Evolutionary conservation across 2,329 filamentous ascomycete species (phyloP).

Genomic region (Fusarium sp.): DNA sequence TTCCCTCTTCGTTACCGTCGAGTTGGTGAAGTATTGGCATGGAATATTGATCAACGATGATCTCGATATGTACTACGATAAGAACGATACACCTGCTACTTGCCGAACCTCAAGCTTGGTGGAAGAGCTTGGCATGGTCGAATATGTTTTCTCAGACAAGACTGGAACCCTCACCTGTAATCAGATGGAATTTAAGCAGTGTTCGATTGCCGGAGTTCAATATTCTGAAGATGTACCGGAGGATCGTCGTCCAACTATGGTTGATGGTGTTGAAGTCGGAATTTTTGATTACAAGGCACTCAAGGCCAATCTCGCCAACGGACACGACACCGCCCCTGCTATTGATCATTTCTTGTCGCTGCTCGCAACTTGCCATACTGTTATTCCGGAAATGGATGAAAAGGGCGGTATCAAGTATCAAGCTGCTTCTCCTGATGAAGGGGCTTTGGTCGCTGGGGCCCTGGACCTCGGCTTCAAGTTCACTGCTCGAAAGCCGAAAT

Average conservation of each 20-base stretch:
- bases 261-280: conserved; percentile 81
- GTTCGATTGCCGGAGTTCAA: conserved; percentile 91
- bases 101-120: conserved; percentile 97
- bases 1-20: conserved; percentile 96
- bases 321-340: conserved; percentile 62
- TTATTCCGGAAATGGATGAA: conserved; percentile 90
- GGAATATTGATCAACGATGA: conserved; percentile 98
- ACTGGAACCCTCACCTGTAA: conserved; percentile 98
- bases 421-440: conserved; percentile 96
- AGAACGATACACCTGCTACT: conserved; percentile 93
- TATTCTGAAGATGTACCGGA: conserved; percentile 94
- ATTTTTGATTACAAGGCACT: conserved; percentile 88
- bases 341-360: conserved; percentile 88
- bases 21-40: conserved; percentile 98
- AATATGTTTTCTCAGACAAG: conserved; percentile 99
- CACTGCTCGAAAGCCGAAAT: conserved; percentile 86
- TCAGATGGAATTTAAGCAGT: conserved; percentile 98
- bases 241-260: conserved; percentile 83
- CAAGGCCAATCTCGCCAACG: conserved; percentile 72
- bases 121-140: conserved; percentile 96
- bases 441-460: conserved; percentile 94
- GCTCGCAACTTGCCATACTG: conserved; percentile 92
- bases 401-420: conserved; percentile 95
- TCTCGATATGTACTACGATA: conserved; percentile 97
- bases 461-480: conserved; percentile 89